Evolutionary conservation across 169 alveolate species (phyloP).

Genomic region (Plasmodium cynomolgi): DNA sequence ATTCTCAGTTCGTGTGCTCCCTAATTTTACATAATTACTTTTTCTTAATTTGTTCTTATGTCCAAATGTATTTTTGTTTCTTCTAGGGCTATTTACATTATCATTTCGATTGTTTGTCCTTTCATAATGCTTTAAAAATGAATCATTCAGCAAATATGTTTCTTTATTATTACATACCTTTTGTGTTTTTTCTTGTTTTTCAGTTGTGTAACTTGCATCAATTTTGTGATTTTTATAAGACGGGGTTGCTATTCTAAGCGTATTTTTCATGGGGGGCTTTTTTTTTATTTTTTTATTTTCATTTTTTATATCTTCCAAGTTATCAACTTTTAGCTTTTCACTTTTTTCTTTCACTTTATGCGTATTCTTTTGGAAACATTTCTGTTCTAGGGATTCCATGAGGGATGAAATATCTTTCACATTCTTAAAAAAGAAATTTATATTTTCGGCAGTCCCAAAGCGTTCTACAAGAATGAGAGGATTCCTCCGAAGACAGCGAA

Average conservation of each 20-base stretch:
- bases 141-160: conserved; percentile 1
- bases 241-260: not conserved
- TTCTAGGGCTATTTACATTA: not conserved
- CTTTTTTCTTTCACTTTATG: conserved; percentile 14
- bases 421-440: not conserved
- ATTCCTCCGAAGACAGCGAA: conserved; percentile 9
- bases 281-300: conserved; percentile 2
- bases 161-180: conserved; percentile 4
- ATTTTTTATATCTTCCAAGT: conserved; percentile 10
- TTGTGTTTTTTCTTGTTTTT: conserved; percentile 16
- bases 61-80: not conserved
- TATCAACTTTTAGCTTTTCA: not conserved
- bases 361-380: not conserved
- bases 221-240: not conserved
- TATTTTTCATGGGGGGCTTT: conserved; percentile 1
- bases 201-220: not conserved
- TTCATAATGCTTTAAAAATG: conserved; percentile 26
- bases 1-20: conserved; percentile 4
- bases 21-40: not conserved
- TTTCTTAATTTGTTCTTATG: conserved; percentile 13
- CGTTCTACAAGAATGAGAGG: conserved; percentile 3
- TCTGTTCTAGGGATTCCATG: conserved; percentile 12
- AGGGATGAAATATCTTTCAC: conserved; percentile 34
- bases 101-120: conserved; percentile 9
- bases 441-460: conserved; percentile 24